These are phyloP conservation scores for Herpotrichia juniperi DNA, from an alignment of 2,329 filamentous ascomycete species.

Conservation along the genomic window DNA sequence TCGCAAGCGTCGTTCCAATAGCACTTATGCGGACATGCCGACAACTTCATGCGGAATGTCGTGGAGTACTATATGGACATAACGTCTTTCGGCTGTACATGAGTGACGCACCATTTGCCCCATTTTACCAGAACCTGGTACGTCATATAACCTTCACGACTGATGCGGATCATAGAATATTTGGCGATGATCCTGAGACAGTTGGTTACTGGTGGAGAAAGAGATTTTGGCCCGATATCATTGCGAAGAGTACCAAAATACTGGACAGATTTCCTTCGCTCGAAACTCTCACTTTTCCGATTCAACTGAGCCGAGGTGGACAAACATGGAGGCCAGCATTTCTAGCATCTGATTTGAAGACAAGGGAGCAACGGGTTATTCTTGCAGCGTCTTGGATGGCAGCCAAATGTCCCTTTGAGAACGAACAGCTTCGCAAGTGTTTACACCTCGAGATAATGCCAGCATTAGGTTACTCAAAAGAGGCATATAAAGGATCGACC, in stretches of 20 bases:
- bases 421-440: slow-evolving; percentile 27
- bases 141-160: slow-evolving; percentile 26
- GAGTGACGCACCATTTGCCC: slow-evolving; percentile 19
- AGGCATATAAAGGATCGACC: slow-evolving; percentile 26
- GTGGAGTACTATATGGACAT: slow-evolving; percentile 53
- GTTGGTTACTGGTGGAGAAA: slow-evolving; percentile 35
- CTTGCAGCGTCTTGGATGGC: slow-evolving; percentile 34
- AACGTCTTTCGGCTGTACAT: slow-evolving; percentile 52
- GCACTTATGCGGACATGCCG: slow-evolving; percentile 45
- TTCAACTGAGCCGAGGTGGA: slow-evolving; percentile 24
- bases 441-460: slow-evolving; percentile 34
- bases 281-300: slow-evolving; percentile 27
- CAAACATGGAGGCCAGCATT: slow-evolving; percentile 31
- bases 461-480: slow-evolving; percentile 12
- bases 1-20: slow-evolving; percentile 23
- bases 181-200: slow-evolving; percentile 25
- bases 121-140: slow-evolving; percentile 24
- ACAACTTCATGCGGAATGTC: slow-evolving; percentile 50
- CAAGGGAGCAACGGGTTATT: slow-evolving; percentile 30
- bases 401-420: slow-evolving; percentile 23
- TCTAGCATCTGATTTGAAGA: slow-evolving; percentile 28
- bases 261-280: slow-evolving; percentile 30
- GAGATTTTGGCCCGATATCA: slow-evolving; percentile 35
- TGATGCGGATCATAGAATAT: slow-evolving; percentile 29
- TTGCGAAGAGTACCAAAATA: slow-evolving; percentile 18